phyloP scores from a whole-genome alignment of 2,329 filamentous ascomycete species.

The Aspergillus persii region DNA sequence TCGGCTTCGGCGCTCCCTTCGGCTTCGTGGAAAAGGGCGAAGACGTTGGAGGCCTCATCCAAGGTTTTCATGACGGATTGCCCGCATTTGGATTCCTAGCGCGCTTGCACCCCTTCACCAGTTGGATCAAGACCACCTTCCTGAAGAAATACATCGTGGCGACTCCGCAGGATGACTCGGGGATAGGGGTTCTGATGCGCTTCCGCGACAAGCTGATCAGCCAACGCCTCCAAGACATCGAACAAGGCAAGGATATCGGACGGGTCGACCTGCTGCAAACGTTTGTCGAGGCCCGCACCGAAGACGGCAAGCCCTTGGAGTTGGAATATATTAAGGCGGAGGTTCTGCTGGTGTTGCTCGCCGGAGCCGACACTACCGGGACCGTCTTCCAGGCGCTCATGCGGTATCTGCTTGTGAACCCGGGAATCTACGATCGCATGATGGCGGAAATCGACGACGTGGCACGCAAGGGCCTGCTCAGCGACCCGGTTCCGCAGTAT shows the following conservation, averaged over 20 bases:
- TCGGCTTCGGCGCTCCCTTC: conserved; percentile 57
- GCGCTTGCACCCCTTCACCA: conserved; percentile 54
- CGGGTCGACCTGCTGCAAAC: conserved; percentile 56
- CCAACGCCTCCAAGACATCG: conserved; percentile 49
- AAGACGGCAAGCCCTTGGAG: conserved; percentile 47
- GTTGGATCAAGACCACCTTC: conserved; percentile 55
- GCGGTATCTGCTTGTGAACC: conserved; percentile 41
- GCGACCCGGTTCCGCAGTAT: conserved; percentile 39
- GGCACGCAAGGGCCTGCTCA: conserved; percentile 29
- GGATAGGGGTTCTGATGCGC: conserved; percentile 57
- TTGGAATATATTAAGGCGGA: conserved; percentile 55
- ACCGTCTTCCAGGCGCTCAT: conserved; percentile 52
- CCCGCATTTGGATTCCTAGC: conserved; percentile 53
- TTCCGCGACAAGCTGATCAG: conserved; percentile 56
- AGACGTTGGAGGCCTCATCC: conserved; percentile 55
- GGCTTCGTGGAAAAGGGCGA: conserved; percentile 54
- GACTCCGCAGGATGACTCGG: conserved; percentile 52
- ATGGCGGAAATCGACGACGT: conserved; percentile 48
- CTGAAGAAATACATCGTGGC: conserved; percentile 54
- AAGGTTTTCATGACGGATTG: conserved; percentile 55
- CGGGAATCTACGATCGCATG: conserved; percentile 45
- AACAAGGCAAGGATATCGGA: conserved; percentile 43
- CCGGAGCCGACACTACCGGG: conserved; percentile 54
- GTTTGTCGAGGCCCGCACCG: conserved; percentile 44
- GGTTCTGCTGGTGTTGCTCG: conserved; percentile 52